Evolutionary conservation across 306 rosid species (phyloP).

Genomic region (Cyamopsis tetragonoloba): DNA sequence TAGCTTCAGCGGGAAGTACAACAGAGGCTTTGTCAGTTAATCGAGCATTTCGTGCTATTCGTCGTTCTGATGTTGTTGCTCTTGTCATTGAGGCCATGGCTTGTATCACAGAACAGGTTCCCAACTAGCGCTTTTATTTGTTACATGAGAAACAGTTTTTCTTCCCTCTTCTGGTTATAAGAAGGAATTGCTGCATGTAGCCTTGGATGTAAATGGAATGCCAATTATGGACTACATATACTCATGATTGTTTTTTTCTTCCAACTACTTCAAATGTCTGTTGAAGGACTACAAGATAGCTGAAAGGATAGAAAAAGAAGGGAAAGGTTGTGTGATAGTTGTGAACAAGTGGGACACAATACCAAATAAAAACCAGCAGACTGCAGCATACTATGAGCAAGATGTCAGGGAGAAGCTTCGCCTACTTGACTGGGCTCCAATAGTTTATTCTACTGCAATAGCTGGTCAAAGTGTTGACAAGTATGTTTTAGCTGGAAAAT

Average conservation of each 20-base stretch:
- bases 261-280: conserved; percentile 25
- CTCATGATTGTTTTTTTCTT: background rate
- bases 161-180: conserved; percentile 1
- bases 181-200: conserved; percentile 5
- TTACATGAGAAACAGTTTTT: background rate
- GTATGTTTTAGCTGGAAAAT: conserved; percentile 51
- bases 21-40: conserved; percentile 93
- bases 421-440: conserved; percentile 79
- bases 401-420: conserved; percentile 95
- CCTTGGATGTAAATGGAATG: background rate
- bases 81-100: conserved; percentile 98
- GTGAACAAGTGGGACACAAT: conserved; percentile 98
- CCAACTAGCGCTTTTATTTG: background rate
- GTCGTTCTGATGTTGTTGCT: conserved; percentile 89
- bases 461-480: conserved; percentile 81
- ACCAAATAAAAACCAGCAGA: conserved; percentile 91
- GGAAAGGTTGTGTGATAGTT: conserved; percentile 89
- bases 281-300: conserved; percentile 87
- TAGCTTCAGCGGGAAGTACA: conserved; percentile 75
- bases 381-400: conserved; percentile 75
- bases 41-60: conserved; percentile 93
- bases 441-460: conserved; percentile 88
- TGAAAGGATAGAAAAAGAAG: conserved; percentile 91
- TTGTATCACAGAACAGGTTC: conserved; percentile 91
- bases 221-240: conserved; percentile 7